Base-by-base conservation (phyloP, 495 filamentous ascomycete species). In the Neurospora sp. region DNA sequence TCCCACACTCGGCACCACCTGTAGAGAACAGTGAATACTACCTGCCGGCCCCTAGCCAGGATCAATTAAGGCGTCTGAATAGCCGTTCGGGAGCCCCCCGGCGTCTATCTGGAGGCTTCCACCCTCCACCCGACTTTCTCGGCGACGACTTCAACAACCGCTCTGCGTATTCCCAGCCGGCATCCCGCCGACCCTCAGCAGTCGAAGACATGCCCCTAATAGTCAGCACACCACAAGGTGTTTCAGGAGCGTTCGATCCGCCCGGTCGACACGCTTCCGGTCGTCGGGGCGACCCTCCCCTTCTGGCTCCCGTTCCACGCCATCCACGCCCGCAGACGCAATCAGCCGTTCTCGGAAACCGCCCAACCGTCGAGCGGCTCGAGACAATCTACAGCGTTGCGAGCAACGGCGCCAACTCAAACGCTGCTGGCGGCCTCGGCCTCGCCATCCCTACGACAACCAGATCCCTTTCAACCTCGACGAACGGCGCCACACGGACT, bases 381-480 rank as follows among this genome's bases (percentile, higher is more conserved):
- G 93, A 91, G 71, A 96, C 93, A 0, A 94, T 97, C 78, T 96
- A 94, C 79, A 89, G 89, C 41, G 83, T 96, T 14, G 92, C 92
- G 0, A 91, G 92, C 6, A 82, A 90, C 75, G 83, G 94, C 37
- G 88, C 89, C 70, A 94, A 91, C 82, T 88, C 89, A 76, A 90
- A 88, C 35, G 88, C 91, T 18, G 87, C 85, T 35, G 82, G 85
- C 91, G 8, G 72, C 69, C 37, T 31, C 69, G 12, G 72, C 40
- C 42, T 72, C 18, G 8, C 37, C n/a, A 18, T 72, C 31, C 38
- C 71, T 72, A 23, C 35, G 0, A 35, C 44, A 18, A 7, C 75
- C 77, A 9, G 76, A 73, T 5, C 77, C 80, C 20, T 76, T 79
- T 79, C 80, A 10, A 74, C 77, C 8, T 78, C 78, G 37, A 81